Evolutionary conservation across 805 yeast species (phyloP).

Genomic region (Cyberlindnera samutprakarnensis): DNA sequence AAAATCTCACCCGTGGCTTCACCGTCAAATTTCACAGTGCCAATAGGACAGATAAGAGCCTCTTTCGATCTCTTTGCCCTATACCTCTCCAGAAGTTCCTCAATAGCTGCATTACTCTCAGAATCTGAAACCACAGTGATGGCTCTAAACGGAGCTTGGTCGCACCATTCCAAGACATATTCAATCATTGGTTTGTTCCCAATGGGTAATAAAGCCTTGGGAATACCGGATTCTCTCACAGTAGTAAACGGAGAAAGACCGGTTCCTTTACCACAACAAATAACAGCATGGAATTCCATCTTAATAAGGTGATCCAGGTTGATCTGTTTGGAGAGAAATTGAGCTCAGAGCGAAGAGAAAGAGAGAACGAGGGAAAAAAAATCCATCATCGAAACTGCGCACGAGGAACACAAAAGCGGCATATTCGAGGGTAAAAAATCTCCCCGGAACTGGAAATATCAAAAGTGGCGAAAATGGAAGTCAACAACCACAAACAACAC

Average conservation of each 20-base stretch:
- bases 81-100: constrained; percentile 41
- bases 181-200: constrained; percentile 87
- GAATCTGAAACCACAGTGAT: constrained; percentile 55
- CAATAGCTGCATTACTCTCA: constrained; percentile 39
- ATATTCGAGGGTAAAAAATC: too few species aligned
- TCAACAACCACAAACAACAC: too few species aligned
- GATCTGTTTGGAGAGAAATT: too few species aligned
- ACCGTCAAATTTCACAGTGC: constrained; percentile 36
- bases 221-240: constrained; percentile 51
- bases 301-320: too few species aligned
- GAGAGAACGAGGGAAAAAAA: too few species aligned
- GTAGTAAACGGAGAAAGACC: constrained; percentile 66
- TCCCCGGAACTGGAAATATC: too few species aligned
- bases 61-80: constrained; percentile 30
- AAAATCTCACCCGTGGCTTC: constrained; percentile 59
- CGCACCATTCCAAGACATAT: constrained; percentile 91
- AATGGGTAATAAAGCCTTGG: constrained; percentile 84
- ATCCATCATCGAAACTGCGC: too few species aligned
- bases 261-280: constrained; percentile 82
- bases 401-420: too few species aligned
- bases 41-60: constrained; percentile 28
- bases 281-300: constrained; percentile 91
- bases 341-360: too few species aligned
- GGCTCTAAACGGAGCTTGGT: constrained; percentile 66
- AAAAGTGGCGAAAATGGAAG: too few species aligned